phyloP scores from a whole-genome alignment of 192 early-diverging fungal genomes.

The Backusella liffmaniae region DNA sequence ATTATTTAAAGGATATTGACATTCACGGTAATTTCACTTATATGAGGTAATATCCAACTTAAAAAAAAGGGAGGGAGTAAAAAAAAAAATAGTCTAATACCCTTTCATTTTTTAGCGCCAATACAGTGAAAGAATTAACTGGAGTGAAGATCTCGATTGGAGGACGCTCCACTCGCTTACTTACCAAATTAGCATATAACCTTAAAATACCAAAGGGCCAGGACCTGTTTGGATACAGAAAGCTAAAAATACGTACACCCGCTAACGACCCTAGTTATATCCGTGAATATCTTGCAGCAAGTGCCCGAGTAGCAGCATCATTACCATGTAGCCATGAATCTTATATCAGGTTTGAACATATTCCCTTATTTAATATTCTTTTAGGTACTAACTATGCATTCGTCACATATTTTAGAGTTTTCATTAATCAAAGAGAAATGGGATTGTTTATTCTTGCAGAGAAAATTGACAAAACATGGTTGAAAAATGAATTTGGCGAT shows the following conservation, averaged over 20 bases:
- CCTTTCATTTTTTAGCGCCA: conserved; percentile 3
- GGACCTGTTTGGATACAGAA: conserved; percentile 15
- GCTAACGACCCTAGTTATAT: conserved; percentile 30
- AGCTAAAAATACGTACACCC: conserved; percentile 27
- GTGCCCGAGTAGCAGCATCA: conserved; percentile 15
- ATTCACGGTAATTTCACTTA: conserved; percentile 21
- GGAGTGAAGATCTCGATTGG: conserved; percentile 12
- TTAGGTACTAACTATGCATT: not conserved
- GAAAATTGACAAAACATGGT: conserved; percentile 20
- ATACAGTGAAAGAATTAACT: not conserved
- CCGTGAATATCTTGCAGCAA: conserved; percentile 23
- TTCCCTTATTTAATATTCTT: not conserved
- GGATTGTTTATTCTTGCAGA: conserved; percentile 12
- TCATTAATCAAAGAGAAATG: conserved; percentile 13
- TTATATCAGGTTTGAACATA: conserved; percentile 28
- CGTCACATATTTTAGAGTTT: conserved; percentile 16
- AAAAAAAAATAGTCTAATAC: no score
- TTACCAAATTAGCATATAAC: conserved; percentile 32
- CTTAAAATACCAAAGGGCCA: conserved; percentile 17
- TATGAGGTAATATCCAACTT: conserved; percentile 16
- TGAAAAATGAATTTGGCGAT: conserved; percentile 12
- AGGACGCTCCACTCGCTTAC: conserved; percentile 22
- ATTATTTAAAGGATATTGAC: conserved; percentile 14
- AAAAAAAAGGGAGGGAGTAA: not conserved
- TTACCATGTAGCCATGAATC: conserved; percentile 15